Evolutionary conservation across 192 early-diverging fungal species (phyloP), one percentile per base, ranked within the genome.

Genomic region (Coemansia sp.): DNA sequence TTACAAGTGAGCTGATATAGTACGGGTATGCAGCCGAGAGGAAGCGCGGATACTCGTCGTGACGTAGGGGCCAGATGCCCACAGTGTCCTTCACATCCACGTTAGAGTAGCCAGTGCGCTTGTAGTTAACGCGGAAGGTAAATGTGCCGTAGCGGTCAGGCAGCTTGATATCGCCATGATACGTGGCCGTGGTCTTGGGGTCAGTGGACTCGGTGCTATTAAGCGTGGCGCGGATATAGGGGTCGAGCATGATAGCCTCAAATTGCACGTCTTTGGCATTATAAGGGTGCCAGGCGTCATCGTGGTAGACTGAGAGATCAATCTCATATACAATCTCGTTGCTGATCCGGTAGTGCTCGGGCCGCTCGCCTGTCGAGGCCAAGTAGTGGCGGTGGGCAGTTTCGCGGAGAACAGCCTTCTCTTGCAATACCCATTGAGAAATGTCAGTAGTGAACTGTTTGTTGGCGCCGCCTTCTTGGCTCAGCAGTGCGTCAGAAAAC

Each of bases 111-210:
- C 98, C 98, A 0, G 90, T 82, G 50, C 95, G 86, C 75, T 93
- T 92, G 83, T 98, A 98, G 72, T 97, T 94, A 42, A 98, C 92
- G 39, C 88, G 89, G 78, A 99, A 94, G 5, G 95, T 98, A 85
- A 95, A 99, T 11, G 98, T 97, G 66, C 98, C 98, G 78, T 98
- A 95, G 31, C 91, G 89, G 70, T 99, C 98, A 41, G 98, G 98
- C 21, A 98, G 83, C 64, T 87, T 72, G 68, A 92, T 87, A 62
- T 63, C 57, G 48, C 84, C 84, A 32, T 70, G 66, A 67, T 87
- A 89, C 1, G 75, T 74, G 19, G 78, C 65, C 1, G 55, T 45
- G 7, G 71, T 34, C 2, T 71, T 32, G 19, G 63, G 17, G 3
- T 45, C 62, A 1, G 61, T 15, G 0, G 64, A 14, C 1, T 62